These are phyloP conservation scores for Cystobasidiaceae sp. DNA, from an alignment of 1,284 basidiomycete genomes.

Conservation along the genomic window DNA sequence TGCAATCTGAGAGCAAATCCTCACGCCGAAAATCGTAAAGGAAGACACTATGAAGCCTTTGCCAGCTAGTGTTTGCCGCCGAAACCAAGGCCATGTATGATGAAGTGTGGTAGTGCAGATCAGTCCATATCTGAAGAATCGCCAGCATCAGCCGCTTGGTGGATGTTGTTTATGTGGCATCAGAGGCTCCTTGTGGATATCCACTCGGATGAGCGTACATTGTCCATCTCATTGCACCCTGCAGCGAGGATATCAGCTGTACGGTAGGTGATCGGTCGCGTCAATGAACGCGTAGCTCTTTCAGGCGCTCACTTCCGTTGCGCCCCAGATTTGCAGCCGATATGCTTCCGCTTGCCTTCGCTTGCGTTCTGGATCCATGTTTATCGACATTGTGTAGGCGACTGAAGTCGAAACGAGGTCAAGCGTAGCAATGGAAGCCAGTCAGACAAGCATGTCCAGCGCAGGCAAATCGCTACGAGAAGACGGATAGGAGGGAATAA, in stretches of 20 bases:
- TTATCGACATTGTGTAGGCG: too few species aligned
- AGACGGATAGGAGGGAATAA: too few species aligned
- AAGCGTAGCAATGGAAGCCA: too few species aligned
- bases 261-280: too few species aligned
- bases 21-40: constrained; percentile 25
- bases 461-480: too few species aligned
- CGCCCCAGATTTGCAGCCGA: constrained; percentile 19
- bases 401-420: too few species aligned
- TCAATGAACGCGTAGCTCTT: too few species aligned
- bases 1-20: background rate
- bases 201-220: background rate
- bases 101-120: constrained; percentile 14
- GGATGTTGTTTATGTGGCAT: background rate
- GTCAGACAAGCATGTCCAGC: too few species aligned
- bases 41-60: constrained; percentile 23
- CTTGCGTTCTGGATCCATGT: constrained; percentile 28
- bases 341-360: constrained; percentile 22
- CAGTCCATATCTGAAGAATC: constrained; percentile 14
- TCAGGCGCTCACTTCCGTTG: constrained; percentile 1
- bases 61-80: constrained; percentile 23
- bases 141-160: too few species aligned
- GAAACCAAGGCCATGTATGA: constrained; percentile 22
- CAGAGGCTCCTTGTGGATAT: background rate
- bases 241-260: background rate
- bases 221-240: constrained; percentile 28